Base-by-base conservation (phyloP, 176 grass and related monocot species). In the Ampelocalamus luodianensis region DNA sequence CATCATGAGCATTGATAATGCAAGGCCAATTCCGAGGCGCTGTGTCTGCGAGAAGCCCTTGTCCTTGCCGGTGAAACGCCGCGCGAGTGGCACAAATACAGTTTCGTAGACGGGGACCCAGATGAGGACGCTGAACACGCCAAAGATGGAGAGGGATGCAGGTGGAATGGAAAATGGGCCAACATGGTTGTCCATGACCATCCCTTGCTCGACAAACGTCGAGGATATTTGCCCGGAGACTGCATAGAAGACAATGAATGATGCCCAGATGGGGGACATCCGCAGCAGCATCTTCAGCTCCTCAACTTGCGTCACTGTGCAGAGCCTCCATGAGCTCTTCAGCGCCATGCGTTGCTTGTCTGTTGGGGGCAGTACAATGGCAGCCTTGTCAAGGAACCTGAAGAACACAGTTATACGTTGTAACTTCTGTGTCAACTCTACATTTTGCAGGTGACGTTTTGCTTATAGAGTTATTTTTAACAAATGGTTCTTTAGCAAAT, bases 241-340 rank as follows among this genome's bases (percentile, higher is more conserved):
- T 1, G 83, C 71, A 1, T 67, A 77, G 71, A 86, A 90, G 15
- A 89, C 55, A 24, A 78, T 51, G n/a, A 76, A 78, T 1, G 54
- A 81, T 3, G 83, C 72, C 78, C 78, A 90, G 24, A 90, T 40
- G 7, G 84, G 79, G 45, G 77, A 86, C 88, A 90, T 67, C 6
- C 83, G 40, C 0, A 90, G 42, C 7, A 90, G 34, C 42, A 90
- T 81, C 70, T 85, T 90, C 63, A 90, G 64, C 67, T 90, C 83
- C 80, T 90, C 78, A 4, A 90, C 88, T 32, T 90, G 88, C 39
- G 88, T 82, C 43, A 90, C 71, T 5, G 83, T 90, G 78, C 83
- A 90, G 18, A 86, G 27, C 56, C 59, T 80, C 83, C 83, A 81
- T 15, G 76, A 78, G 36, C 78, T 72, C 38, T n/a, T 32, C 4